Conservation (phyloP, 352 stramenopile species). For the Globisporangium yorkense region DNA sequence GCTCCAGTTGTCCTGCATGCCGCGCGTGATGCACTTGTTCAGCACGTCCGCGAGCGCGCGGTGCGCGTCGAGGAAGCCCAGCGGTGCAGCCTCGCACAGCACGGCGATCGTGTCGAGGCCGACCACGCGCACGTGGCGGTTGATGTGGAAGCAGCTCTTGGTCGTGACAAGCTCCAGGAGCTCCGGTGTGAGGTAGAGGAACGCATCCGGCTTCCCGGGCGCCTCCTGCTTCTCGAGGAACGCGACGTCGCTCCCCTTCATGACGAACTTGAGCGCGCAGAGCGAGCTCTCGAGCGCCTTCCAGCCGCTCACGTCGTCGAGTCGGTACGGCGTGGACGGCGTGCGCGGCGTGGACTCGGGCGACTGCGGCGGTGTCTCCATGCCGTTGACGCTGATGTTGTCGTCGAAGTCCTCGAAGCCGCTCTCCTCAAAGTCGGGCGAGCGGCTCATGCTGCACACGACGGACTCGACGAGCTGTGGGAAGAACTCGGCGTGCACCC, state of each 20-base stretch:
- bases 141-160: conserved; percentile 90
- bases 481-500: conserved; percentile 53
- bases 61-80: conserved; percentile 41
- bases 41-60: conserved; percentile 36
- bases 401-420: conserved; percentile 74
- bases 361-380: conserved; percentile 60
- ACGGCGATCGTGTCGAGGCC: conserved; percentile 82
- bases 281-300: conserved; percentile 94
- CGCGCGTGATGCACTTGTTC: conserved; percentile 63
- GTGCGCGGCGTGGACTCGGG: conserved; percentile 59
- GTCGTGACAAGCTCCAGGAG: conserved; percentile 64
- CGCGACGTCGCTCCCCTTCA: conserved; percentile 65
- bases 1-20: conserved; percentile 96
- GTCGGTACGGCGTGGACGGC: conserved; percentile 68
- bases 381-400: conserved; percentile 76
- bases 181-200: conserved; percentile 59
- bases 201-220: conserved; percentile 15
- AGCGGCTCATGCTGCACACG: conserved; percentile 61
- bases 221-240: conserved; percentile 39
- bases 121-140: conserved; percentile 91
- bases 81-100: conserved; percentile 38
- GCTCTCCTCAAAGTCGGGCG: conserved; percentile 75
- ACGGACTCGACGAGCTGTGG: conserved; percentile 76
- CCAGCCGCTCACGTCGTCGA: conserved; percentile 97
- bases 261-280: conserved; percentile 79